Percentiles rank a stretch among this genome's conserved stretches.
Conservation (phyloP, 2,329 filamentous ascomycete species). For the Pleomassaria siparia region DNA sequence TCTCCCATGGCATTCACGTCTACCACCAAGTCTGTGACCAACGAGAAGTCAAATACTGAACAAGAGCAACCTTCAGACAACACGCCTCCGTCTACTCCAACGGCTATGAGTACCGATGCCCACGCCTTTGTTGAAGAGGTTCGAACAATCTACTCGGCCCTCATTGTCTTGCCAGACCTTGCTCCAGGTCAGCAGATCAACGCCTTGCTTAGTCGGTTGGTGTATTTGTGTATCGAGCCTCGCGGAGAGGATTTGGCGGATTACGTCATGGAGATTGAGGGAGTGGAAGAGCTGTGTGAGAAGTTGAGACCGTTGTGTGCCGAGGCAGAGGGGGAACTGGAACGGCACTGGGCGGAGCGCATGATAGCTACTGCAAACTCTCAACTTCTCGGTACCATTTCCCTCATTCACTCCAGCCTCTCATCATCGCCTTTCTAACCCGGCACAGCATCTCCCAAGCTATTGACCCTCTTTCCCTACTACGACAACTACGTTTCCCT, state of each 20-base stretch:
- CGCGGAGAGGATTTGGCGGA: conserved; percentile 21
- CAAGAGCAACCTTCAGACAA: not conserved
- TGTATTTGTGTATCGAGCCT: conserved; percentile 38
- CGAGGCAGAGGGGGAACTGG: conserved; percentile 49
- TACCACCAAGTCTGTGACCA: no score
- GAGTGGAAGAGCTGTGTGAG: conserved; percentile 37
- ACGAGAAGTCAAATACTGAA: not conserved
- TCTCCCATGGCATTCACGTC: no score
- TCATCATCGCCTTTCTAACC: not conserved
- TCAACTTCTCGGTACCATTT: not conserved
- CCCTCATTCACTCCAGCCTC: not conserved
- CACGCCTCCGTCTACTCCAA: conserved; percentile 29
- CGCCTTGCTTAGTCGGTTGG: conserved; percentile 39
- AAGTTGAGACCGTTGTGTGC: conserved; percentile 48
- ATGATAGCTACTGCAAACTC: conserved; percentile 25
- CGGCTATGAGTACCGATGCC: conserved; percentile 14
- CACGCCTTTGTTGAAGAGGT: conserved; percentile 27
- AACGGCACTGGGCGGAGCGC: conserved; percentile 47
- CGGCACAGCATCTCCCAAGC: conserved; percentile 6
- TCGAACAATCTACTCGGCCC: conserved; percentile 15
- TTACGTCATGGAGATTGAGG: conserved; percentile 34
- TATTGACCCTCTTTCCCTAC: conserved; percentile 51
- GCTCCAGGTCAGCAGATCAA: conserved; percentile 38
- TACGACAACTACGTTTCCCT: conserved; percentile 54
- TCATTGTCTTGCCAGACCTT: conserved; percentile 24